Evolutionary conservation across 148 eudicot genomes (phyloP).

Genomic region (Pouteria glomerata): DNA sequence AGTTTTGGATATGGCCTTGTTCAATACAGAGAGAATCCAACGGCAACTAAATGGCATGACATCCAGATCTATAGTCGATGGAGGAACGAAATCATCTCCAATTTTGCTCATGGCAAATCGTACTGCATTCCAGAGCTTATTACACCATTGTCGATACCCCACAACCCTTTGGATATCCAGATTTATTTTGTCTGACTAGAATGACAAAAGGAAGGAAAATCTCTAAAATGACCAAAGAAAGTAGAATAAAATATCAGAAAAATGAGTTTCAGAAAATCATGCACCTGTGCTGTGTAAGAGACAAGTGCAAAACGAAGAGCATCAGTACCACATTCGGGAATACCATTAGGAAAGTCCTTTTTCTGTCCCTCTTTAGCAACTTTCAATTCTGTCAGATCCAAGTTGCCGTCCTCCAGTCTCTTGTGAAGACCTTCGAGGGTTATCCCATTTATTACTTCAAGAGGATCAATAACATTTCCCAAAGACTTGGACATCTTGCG

Average conservation of each 20-base stretch:
- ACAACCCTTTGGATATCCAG: conserved; percentile 85
- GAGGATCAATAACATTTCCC: conserved; percentile 92
- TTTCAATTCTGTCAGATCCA: conserved; percentile 60
- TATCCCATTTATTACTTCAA: conserved; percentile 85
- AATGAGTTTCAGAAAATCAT: conserved; percentile 2
- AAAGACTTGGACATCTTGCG: conserved; percentile 96
- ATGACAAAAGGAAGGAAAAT: conserved; percentile 9
- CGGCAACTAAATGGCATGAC: conserved; percentile 81
- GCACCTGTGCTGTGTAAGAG: conserved; percentile 95
- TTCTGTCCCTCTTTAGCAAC: conserved; percentile 78
- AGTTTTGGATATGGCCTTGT: conserved; percentile 68
- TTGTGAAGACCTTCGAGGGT: conserved; percentile 74
- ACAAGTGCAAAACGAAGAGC: conserved; percentile 94
- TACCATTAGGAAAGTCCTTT: conserved; percentile 87
- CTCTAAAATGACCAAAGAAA: background rate
- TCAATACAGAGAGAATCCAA: conserved; percentile 85
- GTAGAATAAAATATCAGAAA: background rate
- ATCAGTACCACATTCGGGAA: conserved; percentile 96
- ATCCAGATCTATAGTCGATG: conserved; percentile 39
- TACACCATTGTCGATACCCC: conserved; percentile 98
- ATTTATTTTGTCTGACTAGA: conserved; percentile 90
- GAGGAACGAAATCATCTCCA: conserved; percentile 74
- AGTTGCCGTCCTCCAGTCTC: conserved; percentile 82
- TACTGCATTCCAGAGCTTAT: conserved; percentile 91
- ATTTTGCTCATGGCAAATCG: conserved; percentile 88